phyloP scores from a whole-genome alignment of 2,329 filamentous ascomycete genomes.

The Phialocephala sp. region DNA sequence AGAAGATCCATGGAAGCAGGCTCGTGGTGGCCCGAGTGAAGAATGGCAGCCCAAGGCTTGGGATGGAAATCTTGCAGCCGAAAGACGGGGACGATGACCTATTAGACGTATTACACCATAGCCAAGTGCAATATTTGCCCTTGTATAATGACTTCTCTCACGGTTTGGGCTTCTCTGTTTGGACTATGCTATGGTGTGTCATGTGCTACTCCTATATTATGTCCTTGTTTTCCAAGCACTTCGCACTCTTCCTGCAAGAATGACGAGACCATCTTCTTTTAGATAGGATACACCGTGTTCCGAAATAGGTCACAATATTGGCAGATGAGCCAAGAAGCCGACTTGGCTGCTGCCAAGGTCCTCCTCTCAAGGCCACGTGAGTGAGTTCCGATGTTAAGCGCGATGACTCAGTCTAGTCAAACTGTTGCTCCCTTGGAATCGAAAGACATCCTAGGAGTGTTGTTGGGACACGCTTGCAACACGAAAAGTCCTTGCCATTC shows the following conservation, averaged over 20 bases:
- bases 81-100: constrained; percentile 15
- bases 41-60: constrained; percentile 59
- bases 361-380: neutral
- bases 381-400: neutral
- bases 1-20: constrained; percentile 63
- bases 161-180: neutral
- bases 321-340: neutral
- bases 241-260: neutral
- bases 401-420: neutral
- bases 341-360: neutral
- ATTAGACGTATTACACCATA: neutral
- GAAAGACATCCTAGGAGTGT: neutral
- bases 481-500: neutral
- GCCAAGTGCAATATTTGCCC: neutral
- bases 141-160: neutral
- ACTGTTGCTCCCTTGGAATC: neutral
- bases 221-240: neutral
- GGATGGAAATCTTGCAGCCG: constrained; percentile 41
- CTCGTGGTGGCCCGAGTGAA: constrained; percentile 62
- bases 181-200: neutral
- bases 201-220: neutral
- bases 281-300: neutral
- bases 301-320: neutral
- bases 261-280: neutral
- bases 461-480: neutral